Evolutionary conservation across 208 protist species (phyloP).

Genomic region (Leishmania tarentolae): DNA sequence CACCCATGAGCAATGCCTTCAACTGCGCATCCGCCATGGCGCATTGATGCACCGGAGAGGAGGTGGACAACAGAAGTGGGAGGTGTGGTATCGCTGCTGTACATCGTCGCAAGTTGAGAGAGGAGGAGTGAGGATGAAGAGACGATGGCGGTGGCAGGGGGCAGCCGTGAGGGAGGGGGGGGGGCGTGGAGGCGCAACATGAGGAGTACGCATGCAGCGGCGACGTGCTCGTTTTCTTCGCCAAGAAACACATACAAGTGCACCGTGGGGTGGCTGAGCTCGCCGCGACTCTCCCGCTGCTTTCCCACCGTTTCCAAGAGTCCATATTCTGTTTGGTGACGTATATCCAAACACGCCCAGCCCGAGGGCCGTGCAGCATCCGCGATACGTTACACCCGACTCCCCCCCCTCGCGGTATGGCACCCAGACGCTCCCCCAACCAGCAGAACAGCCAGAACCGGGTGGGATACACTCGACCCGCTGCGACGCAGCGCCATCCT

Average conservation of each 20-base stretch:
- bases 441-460: not conserved
- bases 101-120: not conserved
- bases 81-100: not conserved
- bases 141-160: not conserved
- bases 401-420: too few relatives aligned
- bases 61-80: not conserved
- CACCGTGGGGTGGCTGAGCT: not conserved
- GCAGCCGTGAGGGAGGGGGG: not conserved
- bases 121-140: not conserved
- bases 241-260: not conserved
- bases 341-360: not conserved
- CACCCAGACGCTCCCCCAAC: too few relatives aligned
- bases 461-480: not conserved
- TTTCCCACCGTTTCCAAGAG: too few relatives aligned
- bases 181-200: not conserved
- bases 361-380: not conserved
- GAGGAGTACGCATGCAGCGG: not conserved
- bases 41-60: not conserved
- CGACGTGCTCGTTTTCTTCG: not conserved
- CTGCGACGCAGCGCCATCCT: not conserved
- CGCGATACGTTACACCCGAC: not conserved
- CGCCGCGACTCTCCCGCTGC: not conserved
- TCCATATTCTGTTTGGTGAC: too few relatives aligned
- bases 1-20: slow-evolving; percentile 17
- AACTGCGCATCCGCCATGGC: slow-evolving; percentile 19